Conservation (phyloP, 1,284 basidiomycete species). For the Ceratobasidium sp. region DNA sequence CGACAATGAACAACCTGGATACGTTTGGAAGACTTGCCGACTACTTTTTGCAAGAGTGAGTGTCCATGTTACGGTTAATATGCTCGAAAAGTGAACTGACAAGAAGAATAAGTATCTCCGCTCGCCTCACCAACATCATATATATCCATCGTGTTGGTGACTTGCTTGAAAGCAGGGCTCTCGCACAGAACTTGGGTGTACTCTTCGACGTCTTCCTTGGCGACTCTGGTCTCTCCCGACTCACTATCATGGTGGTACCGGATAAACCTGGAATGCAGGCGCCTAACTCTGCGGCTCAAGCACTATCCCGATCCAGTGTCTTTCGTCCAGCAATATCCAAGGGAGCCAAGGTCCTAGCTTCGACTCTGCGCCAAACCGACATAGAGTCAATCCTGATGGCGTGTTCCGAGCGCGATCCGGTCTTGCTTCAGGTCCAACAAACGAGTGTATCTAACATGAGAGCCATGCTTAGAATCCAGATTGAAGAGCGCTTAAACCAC, state of each 20-base stretch:
- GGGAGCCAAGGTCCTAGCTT: neutral
- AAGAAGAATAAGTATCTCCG: no score
- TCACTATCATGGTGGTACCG: slow-evolving; percentile 29
- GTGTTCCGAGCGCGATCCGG: neutral
- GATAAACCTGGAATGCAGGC: neutral
- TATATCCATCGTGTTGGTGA: slow-evolving; percentile 30
- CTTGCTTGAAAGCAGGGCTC: neutral
- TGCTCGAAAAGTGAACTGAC: no score
- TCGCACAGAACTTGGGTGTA: neutral
- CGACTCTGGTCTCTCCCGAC: slow-evolving; percentile 18
- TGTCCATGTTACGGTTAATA: no score
- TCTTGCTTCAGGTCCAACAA: neutral
- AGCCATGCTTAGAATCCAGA: neutral
- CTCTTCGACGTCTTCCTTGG: slow-evolving; percentile 26
- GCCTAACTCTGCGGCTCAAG: neutral
- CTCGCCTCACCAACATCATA: neutral
- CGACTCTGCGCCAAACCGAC: neutral
- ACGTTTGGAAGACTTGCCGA: neutral
- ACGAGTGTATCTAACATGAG: neutral
- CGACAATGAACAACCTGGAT: neutral
- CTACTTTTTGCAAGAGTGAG: slow-evolving; percentile 8
- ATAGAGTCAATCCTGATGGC: neutral
- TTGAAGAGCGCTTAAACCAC: slow-evolving; percentile 5
- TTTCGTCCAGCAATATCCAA: neutral
- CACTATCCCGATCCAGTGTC: neutral